Conservation (phyloP, 1,139 yeast genomes). For the Magnusiomyces paraingens region DNA sequence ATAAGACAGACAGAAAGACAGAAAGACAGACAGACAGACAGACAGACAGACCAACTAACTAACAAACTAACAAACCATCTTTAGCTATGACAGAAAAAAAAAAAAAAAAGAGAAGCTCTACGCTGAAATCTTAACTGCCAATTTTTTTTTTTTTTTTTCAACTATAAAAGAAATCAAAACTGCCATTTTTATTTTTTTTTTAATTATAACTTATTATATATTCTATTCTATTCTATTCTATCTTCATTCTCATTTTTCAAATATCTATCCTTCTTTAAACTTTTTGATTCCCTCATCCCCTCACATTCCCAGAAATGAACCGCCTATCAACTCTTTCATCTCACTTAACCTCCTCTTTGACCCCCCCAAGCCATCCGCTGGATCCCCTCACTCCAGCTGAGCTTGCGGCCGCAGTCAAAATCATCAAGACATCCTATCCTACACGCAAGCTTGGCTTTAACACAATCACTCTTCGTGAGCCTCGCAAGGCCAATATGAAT, state of each 20-base stretch:
- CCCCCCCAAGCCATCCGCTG: conserved; percentile 53
- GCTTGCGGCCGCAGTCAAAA: conserved; percentile 40
- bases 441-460: conserved; percentile 49
- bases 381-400: conserved; percentile 64
- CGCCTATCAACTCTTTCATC: conserved; percentile 38
- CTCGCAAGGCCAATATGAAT: conserved; percentile 53
- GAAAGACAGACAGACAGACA: too few species aligned
- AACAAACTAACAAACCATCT: too few species aligned
- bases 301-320: conserved; percentile 40
- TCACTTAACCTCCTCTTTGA: conserved; percentile 47
- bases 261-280: neutral
- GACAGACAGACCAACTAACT: too few species aligned
- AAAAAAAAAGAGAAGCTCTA: too few species aligned
- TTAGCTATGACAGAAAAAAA: too few species aligned
- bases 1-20: too few species aligned
- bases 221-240: neutral
- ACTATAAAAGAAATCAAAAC: too few species aligned
- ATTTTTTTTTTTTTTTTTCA: too few species aligned
- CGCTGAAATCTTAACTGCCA: too few species aligned
- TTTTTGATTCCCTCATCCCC: neutral
- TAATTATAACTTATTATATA: too few species aligned
- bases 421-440: conserved; percentile 40
- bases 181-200: too few species aligned
- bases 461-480: conserved; percentile 66
- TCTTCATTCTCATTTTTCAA: neutral